Conservation (phyloP, 2,329 filamentous ascomycete genomes). For the Nemania sp. region DNA sequence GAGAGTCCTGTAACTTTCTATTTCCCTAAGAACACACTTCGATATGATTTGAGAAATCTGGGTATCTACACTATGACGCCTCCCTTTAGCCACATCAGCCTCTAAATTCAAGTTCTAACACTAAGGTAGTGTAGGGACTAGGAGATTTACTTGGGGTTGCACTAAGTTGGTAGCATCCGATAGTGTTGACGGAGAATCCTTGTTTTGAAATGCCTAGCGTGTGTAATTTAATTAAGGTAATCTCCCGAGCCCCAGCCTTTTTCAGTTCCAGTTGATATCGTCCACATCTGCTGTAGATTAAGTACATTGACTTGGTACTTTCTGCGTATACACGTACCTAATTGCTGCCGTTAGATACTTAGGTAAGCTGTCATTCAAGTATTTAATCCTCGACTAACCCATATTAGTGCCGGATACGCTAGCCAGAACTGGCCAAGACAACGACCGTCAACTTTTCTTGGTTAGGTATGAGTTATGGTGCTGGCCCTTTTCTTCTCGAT, state of each 20-base stretch:
- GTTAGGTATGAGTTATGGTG: background rate
- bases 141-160: background rate
- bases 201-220: no score
- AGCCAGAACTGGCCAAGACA: constrained; percentile 15
- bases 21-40: no score
- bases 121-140: no score
- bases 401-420: constrained; percentile 10
- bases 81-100: no score
- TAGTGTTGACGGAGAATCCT: background rate
- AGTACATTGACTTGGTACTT: background rate
- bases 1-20: no score
- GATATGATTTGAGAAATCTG: no score
- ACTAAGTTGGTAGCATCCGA: background rate
- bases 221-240: background rate
- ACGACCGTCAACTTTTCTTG: constrained; percentile 11
- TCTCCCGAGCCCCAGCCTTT: background rate
- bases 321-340: background rate
- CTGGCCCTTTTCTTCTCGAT: background rate
- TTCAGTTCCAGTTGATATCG: no score
- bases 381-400: background rate
- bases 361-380: background rate
- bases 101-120: no score
- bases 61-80: no score
- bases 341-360: background rate
- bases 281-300: no score